Percentiles rank a stretch among this genome's conserved stretches.
Evolutionary conservation across 805 yeast species (phyloP).

Genomic region (Cyberlindnera petersonii): DNA sequence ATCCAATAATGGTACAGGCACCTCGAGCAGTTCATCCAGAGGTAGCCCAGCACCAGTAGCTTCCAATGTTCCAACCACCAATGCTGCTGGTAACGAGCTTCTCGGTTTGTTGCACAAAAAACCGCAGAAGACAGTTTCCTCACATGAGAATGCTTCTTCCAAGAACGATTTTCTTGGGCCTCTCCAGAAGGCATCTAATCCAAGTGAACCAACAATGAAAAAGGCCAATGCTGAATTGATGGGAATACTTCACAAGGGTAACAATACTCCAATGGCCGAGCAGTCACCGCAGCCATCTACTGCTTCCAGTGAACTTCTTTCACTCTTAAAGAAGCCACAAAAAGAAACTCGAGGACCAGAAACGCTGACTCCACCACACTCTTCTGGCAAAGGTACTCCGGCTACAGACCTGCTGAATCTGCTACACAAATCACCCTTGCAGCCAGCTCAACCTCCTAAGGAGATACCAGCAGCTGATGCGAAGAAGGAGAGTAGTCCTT

Average conservation of each 20-base stretch:
- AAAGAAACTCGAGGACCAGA: not conserved
- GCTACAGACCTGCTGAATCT: conserved; percentile 22
- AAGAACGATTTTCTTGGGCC: conserved; percentile 13
- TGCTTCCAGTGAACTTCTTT: conserved; percentile 10
- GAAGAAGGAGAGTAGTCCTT: conserved; percentile 5
- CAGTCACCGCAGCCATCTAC: conserved; percentile 1
- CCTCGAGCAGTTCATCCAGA: conserved; percentile 1
- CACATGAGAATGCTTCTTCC: conserved; percentile 5
- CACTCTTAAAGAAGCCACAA: conserved; percentile 10
- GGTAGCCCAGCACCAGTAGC: conserved; percentile 14
- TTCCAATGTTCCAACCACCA: conserved; percentile 1
- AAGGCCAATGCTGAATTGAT: conserved; percentile 1
- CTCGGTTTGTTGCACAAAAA: conserved; percentile 12
- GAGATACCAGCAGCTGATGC: not conserved
- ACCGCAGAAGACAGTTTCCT: conserved; percentile 2
- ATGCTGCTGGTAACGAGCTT: conserved; percentile 11
- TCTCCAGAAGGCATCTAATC: conserved; percentile 9
- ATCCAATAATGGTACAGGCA: conserved; percentile 3
- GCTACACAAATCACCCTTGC: conserved; percentile 15
- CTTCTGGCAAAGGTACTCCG: conserved; percentile 18
- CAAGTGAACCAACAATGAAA: not conserved
- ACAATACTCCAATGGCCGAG: not conserved
- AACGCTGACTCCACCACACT: conserved; percentile 1
- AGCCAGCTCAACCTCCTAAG: not conserved
- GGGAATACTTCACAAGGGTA: conserved; percentile 1